These are phyloP conservation scores for Cenococcum geophilum DNA, from an alignment of 495 filamentous ascomycete species.

Conservation along the genomic window DNA sequence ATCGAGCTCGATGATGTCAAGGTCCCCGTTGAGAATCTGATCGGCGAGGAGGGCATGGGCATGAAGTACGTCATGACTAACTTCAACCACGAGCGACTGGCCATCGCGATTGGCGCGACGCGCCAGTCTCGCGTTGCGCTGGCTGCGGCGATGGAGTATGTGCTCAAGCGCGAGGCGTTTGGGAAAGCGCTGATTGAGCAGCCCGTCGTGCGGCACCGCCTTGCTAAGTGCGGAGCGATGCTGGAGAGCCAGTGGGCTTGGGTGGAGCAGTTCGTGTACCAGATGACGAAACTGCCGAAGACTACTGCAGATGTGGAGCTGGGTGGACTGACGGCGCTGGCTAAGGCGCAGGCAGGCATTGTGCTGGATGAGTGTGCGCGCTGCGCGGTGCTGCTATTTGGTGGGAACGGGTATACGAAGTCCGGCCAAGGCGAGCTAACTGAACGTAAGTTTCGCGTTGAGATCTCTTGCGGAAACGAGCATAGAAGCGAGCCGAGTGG, in stretches of 20 bases:
- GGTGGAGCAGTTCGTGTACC: slow-evolving; percentile 69
- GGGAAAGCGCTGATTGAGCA: slow-evolving; percentile 68
- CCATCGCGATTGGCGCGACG: slow-evolving; percentile 57
- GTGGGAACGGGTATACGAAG: slow-evolving; percentile 64
- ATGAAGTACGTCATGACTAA: slow-evolving; percentile 78
- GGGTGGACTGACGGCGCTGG: slow-evolving; percentile 62
- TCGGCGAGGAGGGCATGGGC: slow-evolving; percentile 63
- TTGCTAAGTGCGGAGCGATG: slow-evolving; percentile 63
- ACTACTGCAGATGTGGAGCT: slow-evolving; percentile 58
- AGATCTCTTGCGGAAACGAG: background rate
- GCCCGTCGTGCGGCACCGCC: slow-evolving; percentile 63
- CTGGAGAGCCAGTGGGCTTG: slow-evolving; percentile 67
- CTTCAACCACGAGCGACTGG: slow-evolving; percentile 75
- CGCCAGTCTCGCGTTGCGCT: slow-evolving; percentile 60
- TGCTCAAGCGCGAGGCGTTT: slow-evolving; percentile 67
- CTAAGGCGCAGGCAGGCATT: slow-evolving; percentile 65
- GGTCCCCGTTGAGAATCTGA: slow-evolving; percentile 62
- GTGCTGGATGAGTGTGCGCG: slow-evolving; percentile 65
- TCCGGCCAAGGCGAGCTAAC: slow-evolving; percentile 63
- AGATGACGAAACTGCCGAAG: slow-evolving; percentile 57
- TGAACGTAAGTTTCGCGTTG: slow-evolving; percentile 49
- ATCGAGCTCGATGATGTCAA: slow-evolving; percentile 70
- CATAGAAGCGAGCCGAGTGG: background rate
- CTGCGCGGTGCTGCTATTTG: slow-evolving; percentile 62
- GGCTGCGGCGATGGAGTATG: slow-evolving; percentile 59